Percentiles rank a stretch among this genome's conserved stretches.
phyloP scores from a whole-genome alignment of 352 stramenopile genomes.

The Pythium aquatile region DNA sequence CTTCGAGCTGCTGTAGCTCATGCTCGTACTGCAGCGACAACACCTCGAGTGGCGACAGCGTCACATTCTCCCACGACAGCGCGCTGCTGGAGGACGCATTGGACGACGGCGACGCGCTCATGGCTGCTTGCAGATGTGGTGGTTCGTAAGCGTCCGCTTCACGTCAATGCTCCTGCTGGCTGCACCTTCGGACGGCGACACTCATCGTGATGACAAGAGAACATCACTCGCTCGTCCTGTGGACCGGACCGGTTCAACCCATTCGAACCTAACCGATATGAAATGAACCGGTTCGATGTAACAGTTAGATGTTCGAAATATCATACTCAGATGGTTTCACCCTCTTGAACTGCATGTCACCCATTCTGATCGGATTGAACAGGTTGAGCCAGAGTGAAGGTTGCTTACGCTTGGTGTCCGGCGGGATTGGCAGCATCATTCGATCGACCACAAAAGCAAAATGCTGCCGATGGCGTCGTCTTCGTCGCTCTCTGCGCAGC shows the following conservation, averaged over 20 bases:
- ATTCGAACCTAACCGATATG: neutral
- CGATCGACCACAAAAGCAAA: neutral
- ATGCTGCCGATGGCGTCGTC: conserved; percentile 9
- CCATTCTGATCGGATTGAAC: neutral
- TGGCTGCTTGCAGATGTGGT: conserved; percentile 26
- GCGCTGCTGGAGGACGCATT: conserved; percentile 51
- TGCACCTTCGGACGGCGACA: conserved; percentile 5
- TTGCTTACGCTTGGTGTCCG: conserved; percentile 14
- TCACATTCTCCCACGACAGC: conserved; percentile 77
- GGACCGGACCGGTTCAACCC: conserved; percentile 3
- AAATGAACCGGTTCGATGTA: conserved; percentile 5
- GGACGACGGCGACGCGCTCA: conserved; percentile 33
- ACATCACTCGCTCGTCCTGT: neutral
- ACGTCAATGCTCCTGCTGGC: conserved; percentile 20
- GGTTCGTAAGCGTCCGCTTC: conserved; percentile 14
- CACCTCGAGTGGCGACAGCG: conserved; percentile 68
- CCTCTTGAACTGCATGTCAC: neutral
- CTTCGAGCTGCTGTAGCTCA: conserved; percentile 57
- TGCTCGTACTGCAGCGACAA: conserved; percentile 70
- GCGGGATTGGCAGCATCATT: neutral
- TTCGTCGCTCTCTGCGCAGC: conserved; percentile 1
- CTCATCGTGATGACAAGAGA: neutral
- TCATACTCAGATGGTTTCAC: conserved; percentile 3
- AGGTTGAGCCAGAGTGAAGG: conserved; percentile 15
- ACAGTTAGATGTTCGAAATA: neutral